A percentile compares a stretch with the other conserved stretches of the same genome.
Evolutionary conservation across 1,139 yeast genomes (phyloP).

Genomic region (Blastobotrys elegans): DNA sequence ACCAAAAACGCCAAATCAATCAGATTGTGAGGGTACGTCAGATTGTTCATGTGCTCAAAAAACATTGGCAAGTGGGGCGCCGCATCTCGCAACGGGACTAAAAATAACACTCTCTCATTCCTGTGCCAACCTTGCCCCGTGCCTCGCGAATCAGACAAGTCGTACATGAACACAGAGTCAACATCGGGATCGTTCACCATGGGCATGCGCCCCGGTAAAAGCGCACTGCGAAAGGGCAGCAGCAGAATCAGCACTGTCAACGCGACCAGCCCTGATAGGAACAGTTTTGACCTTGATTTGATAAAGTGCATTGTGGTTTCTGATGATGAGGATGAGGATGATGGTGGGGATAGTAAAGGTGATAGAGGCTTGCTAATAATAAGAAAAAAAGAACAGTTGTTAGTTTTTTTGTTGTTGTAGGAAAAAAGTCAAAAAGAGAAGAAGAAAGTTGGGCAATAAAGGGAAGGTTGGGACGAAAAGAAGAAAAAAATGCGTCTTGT

Average conservation of each 20-base stretch:
- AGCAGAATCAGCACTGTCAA: background rate
- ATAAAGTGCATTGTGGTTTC: background rate
- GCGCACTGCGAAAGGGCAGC: conserved; percentile 4
- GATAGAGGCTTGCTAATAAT: too few relatives aligned
- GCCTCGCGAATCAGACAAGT: conserved; percentile 47
- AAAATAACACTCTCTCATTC: conserved; percentile 53
- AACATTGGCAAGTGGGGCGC: conserved; percentile 64
- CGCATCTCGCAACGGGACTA: conserved; percentile 70
- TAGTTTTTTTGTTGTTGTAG: background rate
- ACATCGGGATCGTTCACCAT: conserved; percentile 27
- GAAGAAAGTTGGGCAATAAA: background rate
- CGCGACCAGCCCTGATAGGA: background rate
- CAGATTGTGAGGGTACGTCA: conserved; percentile 62
- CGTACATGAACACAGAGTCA: conserved; percentile 52
- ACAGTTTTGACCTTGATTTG: background rate
- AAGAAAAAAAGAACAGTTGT: too few relatives aligned
- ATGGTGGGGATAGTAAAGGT: too few relatives aligned
- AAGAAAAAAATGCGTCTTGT: background rate
- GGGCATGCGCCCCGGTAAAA: conserved; percentile 11
- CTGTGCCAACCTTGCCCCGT: conserved; percentile 53
- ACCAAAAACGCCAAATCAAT: conserved; percentile 63
- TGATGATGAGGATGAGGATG: background rate
- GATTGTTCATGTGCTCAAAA: conserved; percentile 52
- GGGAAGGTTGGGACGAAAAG: background rate
- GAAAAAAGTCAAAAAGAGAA: background rate